Percentiles rank a stretch among this genome's conserved stretches.
Conservation (phyloP, 2,329 filamentous ascomycete species). For the Verticillium alfalfae region DNA sequence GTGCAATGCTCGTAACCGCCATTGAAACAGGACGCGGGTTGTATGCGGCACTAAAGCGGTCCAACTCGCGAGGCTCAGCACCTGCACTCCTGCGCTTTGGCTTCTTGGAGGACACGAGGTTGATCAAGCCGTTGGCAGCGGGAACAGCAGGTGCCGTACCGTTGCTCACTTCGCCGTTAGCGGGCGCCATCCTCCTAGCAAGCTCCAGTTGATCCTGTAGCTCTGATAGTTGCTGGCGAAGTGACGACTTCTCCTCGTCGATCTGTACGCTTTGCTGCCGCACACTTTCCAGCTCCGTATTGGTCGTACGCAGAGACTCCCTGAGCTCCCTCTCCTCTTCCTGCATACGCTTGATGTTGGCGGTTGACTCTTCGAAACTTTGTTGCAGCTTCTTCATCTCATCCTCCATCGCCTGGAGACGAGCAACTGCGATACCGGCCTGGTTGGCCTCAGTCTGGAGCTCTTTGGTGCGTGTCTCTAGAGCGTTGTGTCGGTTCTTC, state of each 20-base stretch:
- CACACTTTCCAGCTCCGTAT: constrained; percentile 73
- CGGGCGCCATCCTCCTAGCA: constrained; percentile 70
- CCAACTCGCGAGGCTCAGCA: constrained; percentile 75
- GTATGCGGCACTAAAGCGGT: constrained; percentile 88
- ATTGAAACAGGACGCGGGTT: constrained; percentile 95
- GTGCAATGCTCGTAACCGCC: constrained; percentile 67
- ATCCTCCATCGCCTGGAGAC: constrained; percentile 84
- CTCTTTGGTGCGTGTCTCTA: constrained; percentile 88
- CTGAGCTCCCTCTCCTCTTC: constrained; percentile 85
- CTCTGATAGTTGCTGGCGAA: constrained; percentile 83
- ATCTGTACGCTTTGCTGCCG: constrained; percentile 69
- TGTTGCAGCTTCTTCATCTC: constrained; percentile 90
- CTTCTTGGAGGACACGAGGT: constrained; percentile 94
- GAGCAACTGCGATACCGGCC: constrained; percentile 89
- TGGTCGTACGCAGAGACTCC: constrained; percentile 75
- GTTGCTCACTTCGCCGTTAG: constrained; percentile 56
- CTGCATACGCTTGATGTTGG: constrained; percentile 88
- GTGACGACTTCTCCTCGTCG: constrained; percentile 78
- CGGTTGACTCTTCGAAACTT: constrained; percentile 83
- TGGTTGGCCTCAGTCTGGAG: constrained; percentile 96
- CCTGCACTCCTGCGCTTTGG: constrained; percentile 91
- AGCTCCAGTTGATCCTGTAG: constrained; percentile 89
- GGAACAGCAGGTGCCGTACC: constrained; percentile 36
- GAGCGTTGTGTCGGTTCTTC: constrained; percentile 84
- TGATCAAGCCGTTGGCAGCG: constrained; percentile 76